A percentile compares a stretch with the other conserved stretches of the same genome.
Evolutionary conservation across 768 basidiomycete species (phyloP).

Genomic region (Kwoniella sp.): DNA sequence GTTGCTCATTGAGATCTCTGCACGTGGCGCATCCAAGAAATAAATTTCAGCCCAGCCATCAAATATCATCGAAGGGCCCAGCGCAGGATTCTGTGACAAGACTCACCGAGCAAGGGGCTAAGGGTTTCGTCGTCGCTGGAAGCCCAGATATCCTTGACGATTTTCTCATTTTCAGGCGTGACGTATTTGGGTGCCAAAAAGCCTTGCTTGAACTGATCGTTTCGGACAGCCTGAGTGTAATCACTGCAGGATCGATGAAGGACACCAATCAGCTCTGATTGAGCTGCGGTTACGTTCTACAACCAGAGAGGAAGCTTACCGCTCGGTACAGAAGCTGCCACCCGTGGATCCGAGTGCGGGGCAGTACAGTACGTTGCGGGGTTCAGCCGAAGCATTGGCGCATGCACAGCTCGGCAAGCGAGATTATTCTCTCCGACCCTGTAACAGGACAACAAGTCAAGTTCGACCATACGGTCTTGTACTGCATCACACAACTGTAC

Average conservation of each 20-base stretch:
- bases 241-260: conserved; percentile 14
- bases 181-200: conserved; percentile 38
- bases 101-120: conserved; percentile 30
- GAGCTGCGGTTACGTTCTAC: neutral
- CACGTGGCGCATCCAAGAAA: too few species aligned
- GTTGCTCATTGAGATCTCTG: conserved; percentile 35
- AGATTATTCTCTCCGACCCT: conserved; percentile 36
- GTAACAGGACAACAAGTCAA: neutral
- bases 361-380: conserved; percentile 39
- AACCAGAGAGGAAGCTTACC: conserved; percentile 2
- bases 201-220: conserved; percentile 31
- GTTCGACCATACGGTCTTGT: neutral
- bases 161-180: conserved; percentile 33
- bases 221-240: conserved; percentile 27
- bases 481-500: conserved; percentile 3
- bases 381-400: conserved; percentile 27
- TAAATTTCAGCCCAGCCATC: too few species aligned
- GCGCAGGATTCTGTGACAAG: too few species aligned
- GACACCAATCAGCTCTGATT: too few species aligned
- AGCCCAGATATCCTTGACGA: conserved; percentile 23
- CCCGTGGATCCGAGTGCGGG: conserved; percentile 33
- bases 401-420: conserved; percentile 31
- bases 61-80: too few species aligned
- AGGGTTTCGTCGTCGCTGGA: conserved; percentile 18
- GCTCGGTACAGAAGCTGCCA: conserved; percentile 33